Evolutionary conservation across 2,329 filamentous ascomycete genomes (phyloP), one percentile per base, ranked within the genome.

Genomic region (Trichoderma pleuroti): DNA sequence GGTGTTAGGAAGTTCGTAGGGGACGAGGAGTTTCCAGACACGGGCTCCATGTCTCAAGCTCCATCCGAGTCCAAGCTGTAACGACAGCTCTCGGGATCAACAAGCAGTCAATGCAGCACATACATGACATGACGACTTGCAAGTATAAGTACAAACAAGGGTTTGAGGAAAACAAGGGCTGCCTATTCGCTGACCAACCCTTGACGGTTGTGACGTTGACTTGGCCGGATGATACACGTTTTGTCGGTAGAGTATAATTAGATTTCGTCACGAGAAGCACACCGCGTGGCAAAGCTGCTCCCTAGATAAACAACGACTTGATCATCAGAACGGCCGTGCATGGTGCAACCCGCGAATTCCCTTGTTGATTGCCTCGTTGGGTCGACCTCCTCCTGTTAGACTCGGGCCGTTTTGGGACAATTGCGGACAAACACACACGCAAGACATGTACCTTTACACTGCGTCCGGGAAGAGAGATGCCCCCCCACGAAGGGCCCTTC

Each of bases 1-100:
- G 80, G 78, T 70, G 56, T 89, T 89, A 82, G 80, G 80, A 79
- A 72, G 46, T 89, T 90, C 74, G 83, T 84, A 1, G 86, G 87
- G 56, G 87, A 90, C 75, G 87, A 90, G 77, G 83, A 83, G 24
- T 89, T 89, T 71, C 79, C 80, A 32, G 80, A 77, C 10, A 80
- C 78, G 74, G 84, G 77, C 16, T 78, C 79, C 46, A 76, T 81
- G 75, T 78, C 78, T 32, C 79, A 77, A 61, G 72, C 39, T 42
- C 73, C 75, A 49, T 67, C 68, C 34, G 77, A 76, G n/a, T 65
- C 78, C 30, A 82, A 81, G 68, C 74, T 82, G 21, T 81, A 76
- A 73, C 36, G 61, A 16, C 11, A 10, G 10, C 24, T n/a, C 46
- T 18, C n/a, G 39, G 34, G 26, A 21, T 46, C 21, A 49, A 49